Evolutionary conservation across 257 asterid genomes (phyloP).

Genomic region (Apocynum venetum): DNA sequence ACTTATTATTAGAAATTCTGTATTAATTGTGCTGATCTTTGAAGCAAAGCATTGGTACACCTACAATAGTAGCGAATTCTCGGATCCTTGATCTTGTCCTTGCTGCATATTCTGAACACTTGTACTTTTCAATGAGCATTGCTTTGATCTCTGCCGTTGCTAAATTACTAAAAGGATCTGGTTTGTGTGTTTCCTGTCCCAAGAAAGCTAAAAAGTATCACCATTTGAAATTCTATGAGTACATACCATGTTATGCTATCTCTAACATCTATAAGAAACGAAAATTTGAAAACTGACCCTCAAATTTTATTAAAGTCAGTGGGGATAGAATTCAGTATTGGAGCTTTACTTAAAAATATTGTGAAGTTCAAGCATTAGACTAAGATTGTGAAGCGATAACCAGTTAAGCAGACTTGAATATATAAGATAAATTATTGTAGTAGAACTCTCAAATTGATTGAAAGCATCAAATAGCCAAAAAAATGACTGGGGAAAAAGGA

Average conservation of each 20-base stretch:
- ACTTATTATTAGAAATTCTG: background rate
- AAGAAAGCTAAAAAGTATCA: background rate
- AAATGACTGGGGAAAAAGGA: background rate
- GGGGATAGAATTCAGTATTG: no score
- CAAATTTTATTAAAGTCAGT: no score
- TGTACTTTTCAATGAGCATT: slow-evolving; percentile 59
- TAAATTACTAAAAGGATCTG: slow-evolving; percentile 68
- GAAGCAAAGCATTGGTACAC: slow-evolving; percentile 7
- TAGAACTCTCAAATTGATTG: no score
- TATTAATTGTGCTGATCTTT: no score
- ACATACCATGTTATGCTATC: no score
- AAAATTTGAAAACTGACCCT: no score
- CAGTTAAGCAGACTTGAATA: no score
- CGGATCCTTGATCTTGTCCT: slow-evolving; percentile 40
- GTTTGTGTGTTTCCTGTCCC: slow-evolving; percentile 45
- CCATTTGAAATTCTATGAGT: background rate
- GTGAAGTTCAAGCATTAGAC: no score
- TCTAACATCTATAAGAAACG: no score
- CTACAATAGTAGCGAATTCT: slow-evolving; percentile 52
- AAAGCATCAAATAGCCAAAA: background rate
- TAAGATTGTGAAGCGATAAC: no score
- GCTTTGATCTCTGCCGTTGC: slow-evolving; percentile 76
- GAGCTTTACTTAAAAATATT: no score
- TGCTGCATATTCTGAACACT: slow-evolving; percentile 52
- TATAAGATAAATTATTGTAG: no score